Conservation (phyloP, 2,329 filamentous ascomycete genomes). For the Hypoxylon sp. region DNA sequence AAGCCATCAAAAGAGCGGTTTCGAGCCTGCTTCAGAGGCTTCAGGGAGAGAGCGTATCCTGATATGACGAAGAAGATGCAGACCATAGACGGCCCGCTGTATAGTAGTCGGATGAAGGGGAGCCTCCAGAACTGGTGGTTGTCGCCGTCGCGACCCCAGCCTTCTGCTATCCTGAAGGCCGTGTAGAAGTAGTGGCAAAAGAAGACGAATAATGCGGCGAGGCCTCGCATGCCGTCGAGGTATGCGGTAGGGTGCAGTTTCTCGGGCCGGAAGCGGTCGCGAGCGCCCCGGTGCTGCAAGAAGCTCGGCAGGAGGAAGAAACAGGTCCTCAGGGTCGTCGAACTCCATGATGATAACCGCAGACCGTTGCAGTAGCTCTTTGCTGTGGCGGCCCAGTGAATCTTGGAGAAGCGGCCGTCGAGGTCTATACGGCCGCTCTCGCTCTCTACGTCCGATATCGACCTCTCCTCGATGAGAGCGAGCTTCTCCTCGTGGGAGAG, state of each 20-base stretch:
- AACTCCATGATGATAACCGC: constrained; percentile 48
- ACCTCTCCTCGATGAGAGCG: constrained; percentile 54
- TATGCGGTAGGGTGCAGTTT: constrained; percentile 62
- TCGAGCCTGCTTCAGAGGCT: constrained; percentile 57
- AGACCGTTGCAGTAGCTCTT: constrained; percentile 42
- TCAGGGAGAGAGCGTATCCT: constrained; percentile 66
- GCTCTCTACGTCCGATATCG: constrained; percentile 55
- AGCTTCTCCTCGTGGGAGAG: constrained; percentile 55
- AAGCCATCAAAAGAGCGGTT: constrained; percentile 50
- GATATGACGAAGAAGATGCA: constrained; percentile 70
- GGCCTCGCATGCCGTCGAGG: constrained; percentile 64
- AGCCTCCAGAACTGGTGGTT: constrained; percentile 60
- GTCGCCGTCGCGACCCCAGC: constrained; percentile 55
- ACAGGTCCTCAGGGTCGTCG: constrained; percentile 49
- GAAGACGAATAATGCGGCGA: constrained; percentile 64
- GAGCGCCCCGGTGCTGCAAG: constrained; percentile 53
- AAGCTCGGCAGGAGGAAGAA: constrained; percentile 64
- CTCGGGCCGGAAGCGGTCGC: constrained; percentile 51
- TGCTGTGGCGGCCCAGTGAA: constrained; percentile 46
- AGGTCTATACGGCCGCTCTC: constrained; percentile 50
- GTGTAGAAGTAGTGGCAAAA: constrained; percentile 66
- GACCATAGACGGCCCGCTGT: constrained; percentile 64
- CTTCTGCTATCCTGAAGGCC: constrained; percentile 59
- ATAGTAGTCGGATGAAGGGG: constrained; percentile 62
- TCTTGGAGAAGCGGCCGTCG: constrained; percentile 46